These are phyloP conservation scores for Sabuloglossum arenarium DNA, from an alignment of 495 filamentous ascomycete genomes.

Conservation along the genomic window DNA sequence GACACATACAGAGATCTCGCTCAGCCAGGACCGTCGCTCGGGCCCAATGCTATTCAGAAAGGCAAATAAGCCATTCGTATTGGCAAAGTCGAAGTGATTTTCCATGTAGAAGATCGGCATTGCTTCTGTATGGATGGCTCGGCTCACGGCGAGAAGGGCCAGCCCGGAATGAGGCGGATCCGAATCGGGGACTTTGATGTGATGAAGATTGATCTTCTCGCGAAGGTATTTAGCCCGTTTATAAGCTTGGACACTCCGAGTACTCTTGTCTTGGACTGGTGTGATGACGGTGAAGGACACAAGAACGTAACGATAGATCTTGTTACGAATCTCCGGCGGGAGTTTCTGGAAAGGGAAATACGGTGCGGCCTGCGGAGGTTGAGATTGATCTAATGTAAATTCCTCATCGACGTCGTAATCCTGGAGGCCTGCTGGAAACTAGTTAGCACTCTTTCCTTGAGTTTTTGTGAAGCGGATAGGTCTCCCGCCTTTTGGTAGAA, in stretches of 20 bases:
- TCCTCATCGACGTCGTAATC: no score
- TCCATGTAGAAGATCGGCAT: not conserved
- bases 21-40: not conserved
- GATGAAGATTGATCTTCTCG: no score
- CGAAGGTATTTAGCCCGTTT: no score
- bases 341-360: not conserved
- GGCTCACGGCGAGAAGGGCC: not conserved
- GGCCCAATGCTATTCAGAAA: not conserved
- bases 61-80: not conserved
- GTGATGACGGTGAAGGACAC: not conserved
- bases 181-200: no score
- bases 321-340: not conserved
- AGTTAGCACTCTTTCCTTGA: no score
- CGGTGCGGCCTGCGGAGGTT: not conserved
- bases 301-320: not conserved
- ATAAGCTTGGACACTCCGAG: no score
- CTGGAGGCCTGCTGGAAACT: no score
- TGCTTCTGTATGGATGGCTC: not conserved
- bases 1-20: not conserved
- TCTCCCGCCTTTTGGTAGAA: no score
- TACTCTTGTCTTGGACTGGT: no score
- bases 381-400: no score
- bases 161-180: not conserved
- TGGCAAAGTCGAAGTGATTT: not conserved
- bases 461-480: no score